Evolutionary conservation across 2,329 filamentous ascomycete genomes (phyloP), one percentile per base, ranked within the genome.

Genomic region (Calonectria leucothoes): DNA sequence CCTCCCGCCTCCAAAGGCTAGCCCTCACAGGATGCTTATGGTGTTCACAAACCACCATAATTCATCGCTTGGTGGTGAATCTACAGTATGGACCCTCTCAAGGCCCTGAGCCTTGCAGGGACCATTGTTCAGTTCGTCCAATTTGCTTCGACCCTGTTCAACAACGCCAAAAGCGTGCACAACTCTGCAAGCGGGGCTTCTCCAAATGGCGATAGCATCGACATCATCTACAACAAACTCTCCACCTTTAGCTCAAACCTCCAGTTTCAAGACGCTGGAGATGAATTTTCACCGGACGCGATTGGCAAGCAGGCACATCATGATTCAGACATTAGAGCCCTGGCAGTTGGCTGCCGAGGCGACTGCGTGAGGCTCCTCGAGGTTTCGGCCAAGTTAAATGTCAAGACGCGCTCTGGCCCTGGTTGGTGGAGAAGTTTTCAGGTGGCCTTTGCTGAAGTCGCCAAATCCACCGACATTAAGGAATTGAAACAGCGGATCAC

Each of bases 61-160:
- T 39, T 39, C 6, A 3, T 14, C 37, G 14, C 14, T 6, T 39
- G 14, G 17, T 39, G 37, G 37, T 15, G 37, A 39, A 17, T 17
- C 15, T 14, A 5, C 17, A 39, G 27, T 1, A 51, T 66, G 63
- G 63, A 66, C 25, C 63, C 63, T 20, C 27, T 52, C 1, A 51
- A 33, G 31, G 45, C 63, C 25, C 12, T 66, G 25, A 25, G 31
- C 17, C 33, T 68, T 10, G 49, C 66, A 12, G 66, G 31, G 5
- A 37, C n/a, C 17, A 27, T 59, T 14, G 49, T 68, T 17, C 66
- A 68, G 23, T 68, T 68, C 15, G 66, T 68, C 17, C 49, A 59
- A 12, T 68, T 68, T 35, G 37, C 49, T 3, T 42, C 33, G 5
- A 17, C 17, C 1, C 39, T 68, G 17, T 37, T 68, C 6, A 33